Evolutionary conservation across 345 rosid species (phyloP), one percentile per base, ranked within the genome.

Genomic region (Erucastrum elatum): DNA sequence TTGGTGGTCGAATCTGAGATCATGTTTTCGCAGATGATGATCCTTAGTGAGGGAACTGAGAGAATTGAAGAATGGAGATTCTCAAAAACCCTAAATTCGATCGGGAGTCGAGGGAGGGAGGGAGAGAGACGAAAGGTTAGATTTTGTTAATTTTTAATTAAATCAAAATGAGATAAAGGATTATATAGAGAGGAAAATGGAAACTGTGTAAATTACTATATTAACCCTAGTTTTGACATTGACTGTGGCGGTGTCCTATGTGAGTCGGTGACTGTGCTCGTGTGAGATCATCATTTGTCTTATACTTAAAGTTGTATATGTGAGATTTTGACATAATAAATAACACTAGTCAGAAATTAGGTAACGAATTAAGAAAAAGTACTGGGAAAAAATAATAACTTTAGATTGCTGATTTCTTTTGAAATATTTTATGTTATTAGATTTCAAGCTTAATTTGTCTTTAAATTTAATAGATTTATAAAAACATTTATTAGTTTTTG

Each of bases 61-160:
- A 0, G 12, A n/a, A 8, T 46, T 8, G 56, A 60, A 7, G 62
- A 64, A 64, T 60, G 27, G 53, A 72, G 77, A 84, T 84, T 79
- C 70, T 55, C 69, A 80, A 80, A n/a, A 87, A 92, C 97, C 95
- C 89, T 90, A 65, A 92, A 59, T 76, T 68, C 66, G 81, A 75
- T 81, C 37, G 71, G 74, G 65, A 60, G 29, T 80, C 16, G 77
- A 75, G 86, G 75, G 71, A 68, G 35, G 35, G 21, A 21, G 21
- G n/a, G n/a, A 21, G 35, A 35, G 44, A 71, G 58, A 60, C 53
- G 63, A 74, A 46, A 68, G 21, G 68, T 78, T 44, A 46, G 75
- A 11, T 65, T 69, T 46, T 72, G 64, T 8, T 34, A 46, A 49
- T 71, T 21, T 21, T 21, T 35, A 71, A 63, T 70, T 46, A 69